Percentiles rank a stretch among this genome's conserved stretches.
Conservation (phyloP, 805 yeast species). For the Wickerhamiella hasegawae region DNA sequence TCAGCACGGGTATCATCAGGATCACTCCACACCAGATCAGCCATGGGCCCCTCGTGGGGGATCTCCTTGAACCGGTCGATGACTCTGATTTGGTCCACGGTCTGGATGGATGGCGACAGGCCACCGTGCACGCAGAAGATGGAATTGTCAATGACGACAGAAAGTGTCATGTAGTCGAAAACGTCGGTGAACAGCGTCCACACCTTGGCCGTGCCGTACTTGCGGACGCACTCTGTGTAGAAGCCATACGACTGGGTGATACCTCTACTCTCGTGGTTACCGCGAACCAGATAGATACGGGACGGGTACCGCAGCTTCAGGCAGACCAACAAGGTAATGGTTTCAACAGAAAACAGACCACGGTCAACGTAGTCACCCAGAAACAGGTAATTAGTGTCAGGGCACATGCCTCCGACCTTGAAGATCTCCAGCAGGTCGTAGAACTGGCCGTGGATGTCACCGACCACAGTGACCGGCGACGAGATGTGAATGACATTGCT, state of each 20-base stretch:
- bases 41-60: conserved; percentile 99
- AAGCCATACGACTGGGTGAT: conserved; percentile 96
- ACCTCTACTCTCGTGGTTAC: conserved; percentile 93
- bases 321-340: conserved; percentile 68
- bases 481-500: conserved; percentile 74
- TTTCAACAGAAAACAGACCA: conserved; percentile 86
- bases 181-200: conserved; percentile 86
- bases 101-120: conserved; percentile 84
- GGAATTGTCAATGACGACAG: conserved; percentile 78
- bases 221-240: conserved; percentile 82
- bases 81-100: conserved; percentile 77
- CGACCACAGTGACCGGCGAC: conserved; percentile 89
- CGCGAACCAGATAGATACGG: conserved; percentile 69
- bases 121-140: conserved; percentile 97
- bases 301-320: conserved; percentile 78
- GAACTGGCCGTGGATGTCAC: conserved; percentile 96
- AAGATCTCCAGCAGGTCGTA: conserved; percentile 87
- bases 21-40: conserved; percentile 96
- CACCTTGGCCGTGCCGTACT: conserved; percentile 65
- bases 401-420: conserved; percentile 83
- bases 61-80: conserved; percentile 87
- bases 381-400: conserved; percentile 83
- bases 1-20: conserved; percentile 74
- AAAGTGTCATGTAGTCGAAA: conserved; percentile 77
- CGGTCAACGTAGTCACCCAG: conserved; percentile 94